Percentiles rank a stretch among this genome's conserved stretches.
Conservation (phyloP, 345 rosid species). For the Camelina laxa region DNA sequence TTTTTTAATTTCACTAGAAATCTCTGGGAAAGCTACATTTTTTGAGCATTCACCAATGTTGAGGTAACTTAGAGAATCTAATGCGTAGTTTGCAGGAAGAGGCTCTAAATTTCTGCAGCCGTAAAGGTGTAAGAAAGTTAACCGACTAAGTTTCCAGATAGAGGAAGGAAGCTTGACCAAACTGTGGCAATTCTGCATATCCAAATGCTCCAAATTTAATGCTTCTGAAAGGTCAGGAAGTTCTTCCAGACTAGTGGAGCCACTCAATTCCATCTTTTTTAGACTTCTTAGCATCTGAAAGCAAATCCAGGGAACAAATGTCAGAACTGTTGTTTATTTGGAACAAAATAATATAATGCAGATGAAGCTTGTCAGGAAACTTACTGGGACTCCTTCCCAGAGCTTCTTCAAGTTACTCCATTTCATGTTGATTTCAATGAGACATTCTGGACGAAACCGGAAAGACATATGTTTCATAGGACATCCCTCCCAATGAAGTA, state of each 20-base stretch:
- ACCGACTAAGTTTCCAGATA: constrained; percentile 2
- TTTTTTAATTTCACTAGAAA: not conserved
- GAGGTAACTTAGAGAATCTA: not conserved
- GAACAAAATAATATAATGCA: not conserved
- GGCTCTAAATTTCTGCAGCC: constrained; percentile 16
- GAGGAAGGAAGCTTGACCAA: constrained; percentile 21
- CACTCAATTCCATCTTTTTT: constrained; percentile 13
- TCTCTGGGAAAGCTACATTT: constrained; percentile 17
- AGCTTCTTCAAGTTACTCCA: constrained; percentile 27
- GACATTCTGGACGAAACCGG: constrained; percentile 9
- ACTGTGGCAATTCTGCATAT: constrained; percentile 24
- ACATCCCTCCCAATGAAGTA: constrained; percentile 28
- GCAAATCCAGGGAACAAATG: constrained; percentile 3
- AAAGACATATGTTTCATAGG: constrained; percentile 8
- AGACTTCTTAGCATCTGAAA: constrained; percentile 36
- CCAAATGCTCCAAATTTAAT: constrained; percentile 14
- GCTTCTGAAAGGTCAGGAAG: constrained; percentile 39
- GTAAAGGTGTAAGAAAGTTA: constrained; percentile 1
- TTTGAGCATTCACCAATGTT: constrained; percentile 13
- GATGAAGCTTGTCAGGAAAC: not conserved
- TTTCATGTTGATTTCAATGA: constrained; percentile 12
- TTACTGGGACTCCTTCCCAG: constrained; percentile 39
- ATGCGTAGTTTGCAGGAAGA: not conserved
- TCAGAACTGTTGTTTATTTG: not conserved
- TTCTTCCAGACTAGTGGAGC: constrained; percentile 12